phyloP scores from a whole-genome alignment of 2,329 filamentous ascomycete genomes.

The Erysiphe pulchra region DNA sequence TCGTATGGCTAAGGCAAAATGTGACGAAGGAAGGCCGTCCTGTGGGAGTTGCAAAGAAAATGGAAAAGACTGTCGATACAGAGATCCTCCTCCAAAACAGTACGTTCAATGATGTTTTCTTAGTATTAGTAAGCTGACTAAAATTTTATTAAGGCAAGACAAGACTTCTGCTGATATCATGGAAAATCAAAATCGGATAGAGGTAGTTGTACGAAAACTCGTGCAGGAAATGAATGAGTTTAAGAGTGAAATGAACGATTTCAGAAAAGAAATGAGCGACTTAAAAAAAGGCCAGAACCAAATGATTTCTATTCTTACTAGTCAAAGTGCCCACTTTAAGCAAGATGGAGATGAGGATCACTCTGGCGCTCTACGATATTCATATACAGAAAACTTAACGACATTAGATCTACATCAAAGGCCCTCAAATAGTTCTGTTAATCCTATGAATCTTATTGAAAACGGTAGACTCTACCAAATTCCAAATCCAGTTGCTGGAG shows the following conservation, averaged over 20 bases:
- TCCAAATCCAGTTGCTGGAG: slow-evolving; percentile 12
- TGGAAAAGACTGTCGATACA: slow-evolving; percentile 59
- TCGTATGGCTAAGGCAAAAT: slow-evolving; percentile 69
- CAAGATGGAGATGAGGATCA: not conserved
- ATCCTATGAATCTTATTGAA: not conserved
- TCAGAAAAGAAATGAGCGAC: slow-evolving; percentile 2
- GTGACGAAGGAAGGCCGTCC: slow-evolving; percentile 53
- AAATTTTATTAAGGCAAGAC: slow-evolving; percentile 17
- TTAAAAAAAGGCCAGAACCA: not conserved
- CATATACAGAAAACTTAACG: not conserved
- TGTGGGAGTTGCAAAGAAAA: slow-evolving; percentile 79
- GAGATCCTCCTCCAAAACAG: slow-evolving; percentile 80
- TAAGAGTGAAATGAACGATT: slow-evolving; percentile 1
- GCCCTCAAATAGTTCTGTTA: not conserved
- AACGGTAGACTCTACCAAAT: not conserved
- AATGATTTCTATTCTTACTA: not conserved
- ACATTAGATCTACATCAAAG: not conserved
- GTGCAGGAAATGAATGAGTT: slow-evolving; percentile 1
- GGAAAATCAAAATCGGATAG: slow-evolving; percentile 17
- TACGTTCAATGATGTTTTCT: slow-evolving; percentile 20
- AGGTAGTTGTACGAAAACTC: slow-evolving; percentile 2
- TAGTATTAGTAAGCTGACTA: too few species aligned
- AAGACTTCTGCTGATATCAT: slow-evolving; percentile 34
- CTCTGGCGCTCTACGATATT: not conserved
- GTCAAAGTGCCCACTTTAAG: not conserved